Percentiles rank a stretch among this genome's conserved stretches.
These are phyloP conservation scores for Maudiozyma turicensis DNA, from an alignment of 805 yeast species.

Conservation along the genomic window DNA sequence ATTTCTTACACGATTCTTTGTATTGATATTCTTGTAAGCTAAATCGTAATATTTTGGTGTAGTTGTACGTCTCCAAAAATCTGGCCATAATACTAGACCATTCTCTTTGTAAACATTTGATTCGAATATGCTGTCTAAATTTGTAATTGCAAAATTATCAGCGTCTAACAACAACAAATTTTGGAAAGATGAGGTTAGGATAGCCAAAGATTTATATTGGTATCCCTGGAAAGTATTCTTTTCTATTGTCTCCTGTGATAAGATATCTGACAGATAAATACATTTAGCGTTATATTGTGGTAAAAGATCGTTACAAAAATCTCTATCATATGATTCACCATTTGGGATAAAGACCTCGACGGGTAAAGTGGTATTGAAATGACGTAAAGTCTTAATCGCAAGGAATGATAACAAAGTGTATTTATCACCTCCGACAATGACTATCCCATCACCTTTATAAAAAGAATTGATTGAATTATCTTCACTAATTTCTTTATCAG, in stretches of 20 bases:
- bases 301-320: constrained; percentile 54
- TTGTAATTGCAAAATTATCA: constrained; percentile 61
- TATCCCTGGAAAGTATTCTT: constrained; percentile 40
- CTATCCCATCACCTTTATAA: constrained; percentile 48
- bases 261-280: constrained; percentile 39
- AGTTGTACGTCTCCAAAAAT: constrained; percentile 79
- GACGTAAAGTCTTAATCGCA: constrained; percentile 46
- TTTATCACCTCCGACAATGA: constrained; percentile 67
- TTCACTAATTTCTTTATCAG: not conserved
- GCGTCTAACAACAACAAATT: constrained; percentile 65
- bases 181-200: constrained; percentile 64
- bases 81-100: constrained; percentile 68
- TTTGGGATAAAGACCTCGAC: constrained; percentile 75
- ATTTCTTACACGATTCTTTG: constrained; percentile 30
- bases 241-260: constrained; percentile 35
- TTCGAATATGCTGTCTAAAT: constrained; percentile 52
- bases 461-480: constrained; percentile 1
- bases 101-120: constrained; percentile 44
- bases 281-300: constrained; percentile 61
- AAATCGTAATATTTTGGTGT: constrained; percentile 64
- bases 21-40: constrained; percentile 45
- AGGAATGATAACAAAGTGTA: constrained; percentile 55
- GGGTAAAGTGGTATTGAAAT: constrained; percentile 59
- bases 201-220: constrained; percentile 61
- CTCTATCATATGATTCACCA: constrained; percentile 59